Base-by-base conservation (phyloP, 768 basidiomycete genomes). In the Arthromyces matolae region DNA sequence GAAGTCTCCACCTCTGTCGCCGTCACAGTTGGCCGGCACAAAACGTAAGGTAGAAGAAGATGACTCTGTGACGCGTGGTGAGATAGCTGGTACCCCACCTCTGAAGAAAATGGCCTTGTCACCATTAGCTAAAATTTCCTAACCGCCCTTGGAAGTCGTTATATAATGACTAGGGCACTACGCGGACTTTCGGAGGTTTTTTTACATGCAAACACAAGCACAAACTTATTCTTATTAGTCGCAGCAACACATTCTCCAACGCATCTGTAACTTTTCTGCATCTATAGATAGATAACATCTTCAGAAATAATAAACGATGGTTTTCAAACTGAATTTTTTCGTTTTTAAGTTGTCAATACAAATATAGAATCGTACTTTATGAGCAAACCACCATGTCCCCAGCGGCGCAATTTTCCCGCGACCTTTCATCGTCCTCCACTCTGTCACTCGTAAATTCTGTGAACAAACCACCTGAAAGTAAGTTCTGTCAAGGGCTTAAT, bases 31-130 rank as follows among this genome's bases (percentile, higher is more conserved):
- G 54, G 66, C 68, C 53, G 80, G 85, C 52, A 73, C 72, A 49
- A 91, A 91, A 66, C 88, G 88, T 76, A 91, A 91, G 79, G 79
- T 79, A 61, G 80, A 77, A 45, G 71, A 73, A 50, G 72, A 72
- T 61, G 72, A 78, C 57, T 59, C 64, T 43, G 64, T 70, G 46
- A 37, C 66, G 55, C 54, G 64, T 56, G 62, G 60, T 57, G 72
- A 74, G 57, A 68, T 59, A 44, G 71, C 70, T 45, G 73, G 72
- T 44, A 82, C 78, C 32, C 86, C 86, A 39, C 84, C 84, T 3
- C 60, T 73, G 58, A 89, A 89, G 71, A 87, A 83, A 64, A 50
- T 81, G 42, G 81, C 83, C 20, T 60, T 86, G 54, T 67, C 71
- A 41, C 53, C 59, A 40, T 49, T 52, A 45, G 55, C 57, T 51